Base-by-base conservation (phyloP, 2,329 filamentous ascomycete genomes). In the Boeremia exigua region DNA sequence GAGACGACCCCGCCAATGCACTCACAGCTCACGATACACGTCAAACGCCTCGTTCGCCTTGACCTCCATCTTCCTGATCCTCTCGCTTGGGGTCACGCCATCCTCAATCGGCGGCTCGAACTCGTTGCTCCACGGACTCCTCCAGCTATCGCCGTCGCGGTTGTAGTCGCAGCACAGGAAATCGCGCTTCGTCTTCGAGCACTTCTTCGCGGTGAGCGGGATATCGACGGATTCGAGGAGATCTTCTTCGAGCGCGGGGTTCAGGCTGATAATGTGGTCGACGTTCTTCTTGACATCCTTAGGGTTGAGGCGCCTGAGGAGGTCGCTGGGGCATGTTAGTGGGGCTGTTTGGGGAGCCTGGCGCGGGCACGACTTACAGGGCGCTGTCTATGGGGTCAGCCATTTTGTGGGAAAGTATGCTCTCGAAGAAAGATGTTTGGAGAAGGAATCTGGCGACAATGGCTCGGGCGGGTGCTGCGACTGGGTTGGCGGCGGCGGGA, bases 141-240 rank as follows among this genome's bases (percentile, higher is more conserved):
- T 90, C 84, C 96, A 96, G 79, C 90, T 96, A 80, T 97, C 94
- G 60, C 95, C 95, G 79, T 99, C 95, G 63, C 95, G 93, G 84
- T 99, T 99, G 85, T 99, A 99, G 84, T 99, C 95, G 83, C 95
- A 99, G 71, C 97, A 90, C 47, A 99, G 87, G 81, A 96, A 99
- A 80, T 98, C 95, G 66, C 94, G 90, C 68, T 92, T 92, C 29
- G 91, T 90, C 78, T 93, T 90, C 67, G 87, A 86, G 83, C 95
- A 98, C 64, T 91, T 89, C 68, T 89, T 88, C 61, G 96, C 85
- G 56, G 90, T 88, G 54, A 99, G 88, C 23, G 95, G 95, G 77
- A 98, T 94, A 79, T 99, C 95, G 68, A 99, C 95, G 23, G 94
- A 96, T 64, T 94, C 95, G 63, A 99, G 91, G 38, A 99, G 91